These are phyloP conservation scores for Secale cereale DNA, from an alignment of 176 grass and related monocot species.

Conservation along the genomic window DNA sequence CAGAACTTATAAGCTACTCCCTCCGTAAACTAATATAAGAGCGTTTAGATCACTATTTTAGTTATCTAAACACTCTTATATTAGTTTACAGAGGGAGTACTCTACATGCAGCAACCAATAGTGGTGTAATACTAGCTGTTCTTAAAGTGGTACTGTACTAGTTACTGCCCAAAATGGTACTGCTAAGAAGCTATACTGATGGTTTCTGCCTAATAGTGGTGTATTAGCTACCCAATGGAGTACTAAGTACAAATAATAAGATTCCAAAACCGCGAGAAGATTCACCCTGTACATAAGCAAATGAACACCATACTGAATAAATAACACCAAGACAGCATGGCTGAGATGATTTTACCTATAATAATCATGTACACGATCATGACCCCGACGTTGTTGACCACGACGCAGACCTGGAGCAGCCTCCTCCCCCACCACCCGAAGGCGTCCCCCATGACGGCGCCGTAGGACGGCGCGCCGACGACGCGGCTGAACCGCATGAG, in stretches of 20 bases:
- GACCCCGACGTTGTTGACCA: constrained; percentile 84
- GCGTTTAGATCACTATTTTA: too few relatives aligned
- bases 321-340: neutral
- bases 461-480: constrained; percentile 58
- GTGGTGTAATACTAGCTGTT: neutral
- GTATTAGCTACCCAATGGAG: too few relatives aligned
- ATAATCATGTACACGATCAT: constrained; percentile 99
- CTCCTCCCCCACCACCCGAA: constrained; percentile 59
- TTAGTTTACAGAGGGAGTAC: too few relatives aligned
- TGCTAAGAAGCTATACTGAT: too few relatives aligned
- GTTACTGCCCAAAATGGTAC: neutral
- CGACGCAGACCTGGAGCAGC: constrained; percentile 84
- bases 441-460: constrained; percentile 71
- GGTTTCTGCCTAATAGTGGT: too few relatives aligned
- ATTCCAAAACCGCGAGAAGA: neutral
- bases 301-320: neutral
- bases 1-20: neutral
- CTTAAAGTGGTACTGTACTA: neutral
- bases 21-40: too few relatives aligned
- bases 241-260: neutral
- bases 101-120: neutral
- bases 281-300: neutral
- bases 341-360: constrained; percentile 53
- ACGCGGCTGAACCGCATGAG: constrained; percentile 73
- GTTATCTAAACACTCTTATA: too few relatives aligned